Evolutionary conservation across 345 rosid genomes (phyloP).

Genomic region (Cardamine resedifolia): DNA sequence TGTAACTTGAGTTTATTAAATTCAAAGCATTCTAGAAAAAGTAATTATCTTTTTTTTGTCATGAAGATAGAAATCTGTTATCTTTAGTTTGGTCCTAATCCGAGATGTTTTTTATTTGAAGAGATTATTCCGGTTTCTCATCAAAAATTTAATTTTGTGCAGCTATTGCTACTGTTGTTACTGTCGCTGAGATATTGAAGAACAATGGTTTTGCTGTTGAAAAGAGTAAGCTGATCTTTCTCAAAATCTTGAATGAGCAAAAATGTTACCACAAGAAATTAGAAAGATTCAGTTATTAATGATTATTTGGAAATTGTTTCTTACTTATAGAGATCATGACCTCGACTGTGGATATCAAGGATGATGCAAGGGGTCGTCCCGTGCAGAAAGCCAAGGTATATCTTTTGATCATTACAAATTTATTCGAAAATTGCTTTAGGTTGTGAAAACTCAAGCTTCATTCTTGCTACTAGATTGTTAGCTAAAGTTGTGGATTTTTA

Average conservation of each 20-base stretch:
- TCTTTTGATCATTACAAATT: background rate
- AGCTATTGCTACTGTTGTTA: conserved; percentile 93
- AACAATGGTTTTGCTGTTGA: conserved; percentile 88
- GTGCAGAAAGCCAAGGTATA: conserved; percentile 86
- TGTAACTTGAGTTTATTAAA: conserved; percentile 22
- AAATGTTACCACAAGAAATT: background rate
- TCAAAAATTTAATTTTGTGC: conserved; percentile 35
- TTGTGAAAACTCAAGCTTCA: background rate
- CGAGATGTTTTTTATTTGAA: conserved; percentile 5
- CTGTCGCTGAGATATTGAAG: conserved; percentile 85
- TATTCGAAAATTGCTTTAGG: background rate
- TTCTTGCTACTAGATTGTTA: background rate
- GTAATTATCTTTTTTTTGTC: background rate
- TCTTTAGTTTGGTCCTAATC: background rate
- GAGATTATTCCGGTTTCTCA: conserved; percentile 4
- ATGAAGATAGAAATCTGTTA: background rate
- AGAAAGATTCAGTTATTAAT: background rate
- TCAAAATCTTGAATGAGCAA: background rate
- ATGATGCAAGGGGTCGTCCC: conserved; percentile 73
- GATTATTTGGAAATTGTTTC: background rate
- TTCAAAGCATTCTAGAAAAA: background rate
- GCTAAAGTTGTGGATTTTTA: background rate
- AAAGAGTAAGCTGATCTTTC: conserved; percentile 56
- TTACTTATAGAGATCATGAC: conserved; percentile 66
- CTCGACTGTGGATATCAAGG: conserved; percentile 81